phyloP scores from a whole-genome alignment of 1,139 yeast genomes.

The Candida anutae region DNA sequence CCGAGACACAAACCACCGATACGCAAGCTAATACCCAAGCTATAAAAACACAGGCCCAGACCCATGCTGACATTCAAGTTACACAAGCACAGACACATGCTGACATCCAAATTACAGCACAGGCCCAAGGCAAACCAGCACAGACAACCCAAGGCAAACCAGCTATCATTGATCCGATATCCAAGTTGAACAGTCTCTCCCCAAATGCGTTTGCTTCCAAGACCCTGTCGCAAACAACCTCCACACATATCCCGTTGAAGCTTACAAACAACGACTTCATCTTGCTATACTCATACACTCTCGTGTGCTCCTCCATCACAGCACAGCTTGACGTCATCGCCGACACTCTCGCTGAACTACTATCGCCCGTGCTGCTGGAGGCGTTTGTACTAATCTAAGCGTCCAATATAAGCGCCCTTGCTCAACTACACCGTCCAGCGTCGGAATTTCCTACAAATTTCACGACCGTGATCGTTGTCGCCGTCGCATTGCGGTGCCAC shows the following conservation, averaged over 20 bases:
- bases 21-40: too few relatives aligned
- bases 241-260: conserved; percentile 13
- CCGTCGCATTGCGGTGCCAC: too few relatives aligned
- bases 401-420: not conserved
- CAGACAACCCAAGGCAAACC: too few relatives aligned
- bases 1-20: conserved; percentile 1
- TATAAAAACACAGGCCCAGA: too few relatives aligned
- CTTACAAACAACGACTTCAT: conserved; percentile 64
- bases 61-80: too few relatives aligned
- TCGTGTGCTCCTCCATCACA: conserved; percentile 63
- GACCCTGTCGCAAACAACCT: conserved; percentile 9
- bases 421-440: too few relatives aligned
- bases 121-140: too few relatives aligned
- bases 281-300: conserved; percentile 62
- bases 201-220: too few relatives aligned
- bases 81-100: too few relatives aligned
- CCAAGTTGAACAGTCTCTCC: too few relatives aligned
- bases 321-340: conserved; percentile 58
- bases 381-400: conserved; percentile 31
- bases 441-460: not conserved
- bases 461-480: too few relatives aligned
- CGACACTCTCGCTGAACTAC: conserved; percentile 44
- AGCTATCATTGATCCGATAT: not conserved
- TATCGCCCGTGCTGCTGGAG: conserved; percentile 59
- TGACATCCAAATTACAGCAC: too few relatives aligned